phyloP scores from a whole-genome alignment of 139 green algal genomes.

The Picochlorum sp. region DNA sequence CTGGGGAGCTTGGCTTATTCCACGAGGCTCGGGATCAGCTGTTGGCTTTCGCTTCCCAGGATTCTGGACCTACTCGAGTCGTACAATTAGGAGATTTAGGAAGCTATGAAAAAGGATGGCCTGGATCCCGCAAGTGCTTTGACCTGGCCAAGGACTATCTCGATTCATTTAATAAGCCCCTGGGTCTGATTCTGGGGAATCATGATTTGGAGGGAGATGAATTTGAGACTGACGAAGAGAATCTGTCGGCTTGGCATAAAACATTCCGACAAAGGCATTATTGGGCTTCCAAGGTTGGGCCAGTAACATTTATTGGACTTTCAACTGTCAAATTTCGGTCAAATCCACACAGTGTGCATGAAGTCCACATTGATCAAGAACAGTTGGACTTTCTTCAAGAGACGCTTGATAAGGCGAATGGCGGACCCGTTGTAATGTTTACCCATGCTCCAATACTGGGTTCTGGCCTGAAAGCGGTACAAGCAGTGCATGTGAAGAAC shows the following conservation, averaged over 20 bases:
- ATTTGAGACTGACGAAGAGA: constrained; percentile 64
- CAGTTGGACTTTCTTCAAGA: constrained; percentile 59
- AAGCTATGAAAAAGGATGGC: constrained; percentile 45
- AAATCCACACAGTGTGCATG: constrained; percentile 2
- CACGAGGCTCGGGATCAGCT: constrained; percentile 49
- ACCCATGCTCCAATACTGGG: constrained; percentile 67
- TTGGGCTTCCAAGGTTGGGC: constrained; percentile 50
- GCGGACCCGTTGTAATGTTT: constrained; percentile 52
- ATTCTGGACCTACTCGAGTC: constrained; percentile 19
- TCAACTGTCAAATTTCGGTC: constrained; percentile 51
- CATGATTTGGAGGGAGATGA: constrained; percentile 62
- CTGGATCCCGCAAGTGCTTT: constrained; percentile 54
- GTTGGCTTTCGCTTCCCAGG: background rate
- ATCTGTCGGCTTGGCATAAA: constrained; percentile 53
- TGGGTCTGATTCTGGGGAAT: constrained; percentile 52
- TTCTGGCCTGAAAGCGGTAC: constrained; percentile 59
- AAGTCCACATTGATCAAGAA: constrained; percentile 61
- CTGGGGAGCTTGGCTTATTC: constrained; percentile 31
- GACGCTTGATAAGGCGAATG: constrained; percentile 16
- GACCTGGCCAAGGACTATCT: constrained; percentile 36
- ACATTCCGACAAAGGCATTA: constrained; percentile 48
- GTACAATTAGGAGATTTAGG: constrained; percentile 71
- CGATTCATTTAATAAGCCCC: constrained; percentile 32
- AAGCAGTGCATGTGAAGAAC: constrained; percentile 79
- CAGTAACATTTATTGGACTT: constrained; percentile 48